Percentiles rank a stretch among this genome's conserved stretches.
phyloP scores from a whole-genome alignment of 768 basidiomycete genomes.

The Psilocybe cyanescens region DNA sequence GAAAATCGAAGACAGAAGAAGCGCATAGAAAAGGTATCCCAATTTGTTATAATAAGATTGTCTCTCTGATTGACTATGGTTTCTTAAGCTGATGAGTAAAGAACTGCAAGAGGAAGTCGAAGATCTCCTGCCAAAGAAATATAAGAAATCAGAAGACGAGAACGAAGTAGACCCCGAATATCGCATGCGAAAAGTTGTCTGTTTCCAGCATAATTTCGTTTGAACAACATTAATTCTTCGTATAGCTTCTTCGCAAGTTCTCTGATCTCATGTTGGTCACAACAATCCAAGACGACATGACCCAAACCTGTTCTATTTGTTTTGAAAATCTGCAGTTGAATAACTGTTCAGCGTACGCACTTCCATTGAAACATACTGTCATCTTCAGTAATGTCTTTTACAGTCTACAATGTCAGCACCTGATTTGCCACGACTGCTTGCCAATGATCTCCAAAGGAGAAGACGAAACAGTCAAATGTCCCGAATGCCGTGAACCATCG shows the following conservation, averaged over 20 bases:
- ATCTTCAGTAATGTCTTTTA: neutral
- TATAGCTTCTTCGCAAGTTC: slow-evolving; percentile 44
- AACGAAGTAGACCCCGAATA: slow-evolving; percentile 30
- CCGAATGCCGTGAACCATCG: slow-evolving; percentile 35
- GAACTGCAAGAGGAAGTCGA: slow-evolving; percentile 41
- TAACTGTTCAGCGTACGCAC: slow-evolving; percentile 38
- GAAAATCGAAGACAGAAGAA: slow-evolving; percentile 23
- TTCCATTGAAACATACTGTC: neutral
- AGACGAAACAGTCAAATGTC: slow-evolving; percentile 38
- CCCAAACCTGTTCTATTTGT: slow-evolving; percentile 45
- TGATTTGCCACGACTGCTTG: slow-evolving; percentile 43
- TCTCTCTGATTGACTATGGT: neutral
- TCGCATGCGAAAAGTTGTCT: slow-evolving; percentile 44
- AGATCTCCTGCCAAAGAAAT: slow-evolving; percentile 31
- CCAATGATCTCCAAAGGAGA: slow-evolving; percentile 29
- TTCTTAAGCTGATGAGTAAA: slow-evolving; percentile 23
- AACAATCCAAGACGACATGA: slow-evolving; percentile 34
- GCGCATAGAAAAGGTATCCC: slow-evolving; percentile 27
- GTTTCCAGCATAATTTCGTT: neutral
- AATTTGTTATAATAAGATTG: neutral
- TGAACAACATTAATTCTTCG: neutral
- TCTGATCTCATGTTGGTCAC: slow-evolving; percentile 39
- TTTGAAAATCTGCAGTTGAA: slow-evolving; percentile 33
- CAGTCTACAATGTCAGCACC: slow-evolving; percentile 49
- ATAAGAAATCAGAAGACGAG: slow-evolving; percentile 28